Evolutionary conservation across 257 asterid species (phyloP).

Genomic region (Solanum medicagineum): DNA sequence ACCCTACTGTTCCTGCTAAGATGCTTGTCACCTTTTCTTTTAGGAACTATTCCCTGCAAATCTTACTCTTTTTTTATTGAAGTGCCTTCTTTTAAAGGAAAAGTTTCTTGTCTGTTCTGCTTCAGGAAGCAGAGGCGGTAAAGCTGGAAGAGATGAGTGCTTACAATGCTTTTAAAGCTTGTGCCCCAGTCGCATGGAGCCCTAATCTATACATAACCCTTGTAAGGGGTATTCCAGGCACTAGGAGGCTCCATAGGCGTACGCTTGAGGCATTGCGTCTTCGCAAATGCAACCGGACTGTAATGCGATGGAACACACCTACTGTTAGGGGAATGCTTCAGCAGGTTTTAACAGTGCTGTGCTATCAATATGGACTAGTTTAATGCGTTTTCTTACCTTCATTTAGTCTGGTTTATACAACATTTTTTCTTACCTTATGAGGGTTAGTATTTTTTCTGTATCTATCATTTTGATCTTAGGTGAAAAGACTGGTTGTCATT

Average conservation of each 20-base stretch:
- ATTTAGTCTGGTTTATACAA: background rate
- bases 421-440: background rate
- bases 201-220: constrained; percentile 72
- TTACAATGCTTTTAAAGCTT: constrained; percentile 68
- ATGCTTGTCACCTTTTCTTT: background rate
- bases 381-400: background rate
- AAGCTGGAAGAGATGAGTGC: constrained; percentile 53
- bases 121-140: constrained; percentile 1
- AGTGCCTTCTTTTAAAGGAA: background rate
- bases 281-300: constrained; percentile 80
- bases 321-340: constrained; percentile 87
- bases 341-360: constrained; percentile 36
- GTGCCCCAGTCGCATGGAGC: constrained; percentile 83
- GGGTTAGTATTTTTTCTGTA: background rate
- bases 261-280: constrained; percentile 89
- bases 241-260: constrained; percentile 86
- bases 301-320: constrained; percentile 76
- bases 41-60: background rate
- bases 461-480: constrained; percentile 16
- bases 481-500: constrained; percentile 60
- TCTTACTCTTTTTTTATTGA: background rate
- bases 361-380: background rate
- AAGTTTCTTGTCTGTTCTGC: background rate
- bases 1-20: background rate
- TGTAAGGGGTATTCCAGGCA: constrained; percentile 96